Evolutionary conservation across 441 rosid genomes (phyloP), one percentile per base, ranked within the genome.

Genomic region (Bruguiera hainesii): DNA sequence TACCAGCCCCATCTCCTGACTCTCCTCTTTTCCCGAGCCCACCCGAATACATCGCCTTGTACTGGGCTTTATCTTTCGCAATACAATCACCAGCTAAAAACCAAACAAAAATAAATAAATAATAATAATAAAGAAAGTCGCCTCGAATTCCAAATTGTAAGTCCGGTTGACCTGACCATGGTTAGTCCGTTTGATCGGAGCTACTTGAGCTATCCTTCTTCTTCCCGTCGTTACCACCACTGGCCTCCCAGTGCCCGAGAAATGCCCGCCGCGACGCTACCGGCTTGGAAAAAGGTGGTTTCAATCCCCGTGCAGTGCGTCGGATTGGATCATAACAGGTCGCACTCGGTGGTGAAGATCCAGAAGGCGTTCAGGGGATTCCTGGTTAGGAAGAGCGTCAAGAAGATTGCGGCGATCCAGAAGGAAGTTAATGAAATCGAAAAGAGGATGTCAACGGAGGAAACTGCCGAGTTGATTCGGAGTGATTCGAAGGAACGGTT

Each of bases 331-430:
- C 70, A 42, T 64, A 64, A 25, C n/a, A 52, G 25, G 56, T 52
- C 52, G 19, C 23, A 66, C 49, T 66, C 71, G 42, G 91, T 85
- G 1, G 63, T 70, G 66, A 82, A 66, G 85, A 86, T 86, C 61
- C 87, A 88, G 83, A 84, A 80, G 76, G 77, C 71, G n/a, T 65
- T 84, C 18, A 68, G 88, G 18, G 91, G 89, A 3, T 86, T 65
- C 60, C 28, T 82, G 28, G 91, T 85, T 72, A 85, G 95, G 69
- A 85, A 82, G 57, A 73, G 64, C 64, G 50, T 86, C 76, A 75
- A 73, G 73, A 86, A 61, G 78, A 78, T 89, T 26, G 37, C 48
- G 52, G 79, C 60, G 18, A 63, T 81, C 15, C 71, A 67, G 69
- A 69, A 42, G 9, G 82, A 84, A 39, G 86, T 85, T 5, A 60